A percentile compares a stretch with the other conserved stretches of the same genome.
phyloP scores from a whole-genome alignment of 1,139 yeast species.

The Candida gigantensis region DNA sequence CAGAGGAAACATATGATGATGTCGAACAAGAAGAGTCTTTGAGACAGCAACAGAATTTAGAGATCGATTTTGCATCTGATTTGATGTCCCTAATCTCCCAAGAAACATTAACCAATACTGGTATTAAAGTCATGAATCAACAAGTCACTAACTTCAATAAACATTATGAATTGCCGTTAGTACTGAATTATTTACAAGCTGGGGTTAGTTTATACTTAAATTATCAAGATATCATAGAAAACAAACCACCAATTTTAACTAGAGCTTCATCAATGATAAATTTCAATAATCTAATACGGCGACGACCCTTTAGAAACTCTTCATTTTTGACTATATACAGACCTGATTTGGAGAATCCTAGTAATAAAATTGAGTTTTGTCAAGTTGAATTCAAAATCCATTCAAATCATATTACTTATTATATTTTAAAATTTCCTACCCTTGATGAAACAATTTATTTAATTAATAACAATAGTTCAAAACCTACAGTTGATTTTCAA shows the following conservation, averaged over 20 bases:
- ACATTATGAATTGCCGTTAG: constrained; percentile 29
- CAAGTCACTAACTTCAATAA: constrained; percentile 21
- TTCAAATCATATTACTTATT: constrained; percentile 36
- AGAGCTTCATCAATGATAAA: constrained; percentile 27
- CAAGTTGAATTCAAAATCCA: constrained; percentile 35
- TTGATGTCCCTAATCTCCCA: constrained; percentile 26
- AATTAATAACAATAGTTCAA: constrained; percentile 34
- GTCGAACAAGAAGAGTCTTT: too few species aligned
- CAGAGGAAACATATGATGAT: background rate
- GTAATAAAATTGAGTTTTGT: constrained; percentile 26
- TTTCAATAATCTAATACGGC: constrained; percentile 26
- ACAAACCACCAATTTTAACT: constrained; percentile 25
- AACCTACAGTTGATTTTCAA: constrained; percentile 37
- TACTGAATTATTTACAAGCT: constrained; percentile 29
- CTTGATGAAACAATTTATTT: constrained; percentile 15
- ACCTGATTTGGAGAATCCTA: constrained; percentile 12
- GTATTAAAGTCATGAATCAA: constrained; percentile 24
- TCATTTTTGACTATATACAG: constrained; percentile 34
- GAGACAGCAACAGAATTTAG: background rate
- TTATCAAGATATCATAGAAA: constrained; percentile 3
- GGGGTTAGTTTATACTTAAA: constrained; percentile 20
- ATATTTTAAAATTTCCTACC: constrained; percentile 28
- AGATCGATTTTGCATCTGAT: constrained; percentile 16
- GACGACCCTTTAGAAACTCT: constrained; percentile 16
- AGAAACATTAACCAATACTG: constrained; percentile 29